These are phyloP conservation scores for Fusarium incarnatum DNA, from an alignment of 2,329 filamentous ascomycete genomes.

Conservation along the genomic window DNA sequence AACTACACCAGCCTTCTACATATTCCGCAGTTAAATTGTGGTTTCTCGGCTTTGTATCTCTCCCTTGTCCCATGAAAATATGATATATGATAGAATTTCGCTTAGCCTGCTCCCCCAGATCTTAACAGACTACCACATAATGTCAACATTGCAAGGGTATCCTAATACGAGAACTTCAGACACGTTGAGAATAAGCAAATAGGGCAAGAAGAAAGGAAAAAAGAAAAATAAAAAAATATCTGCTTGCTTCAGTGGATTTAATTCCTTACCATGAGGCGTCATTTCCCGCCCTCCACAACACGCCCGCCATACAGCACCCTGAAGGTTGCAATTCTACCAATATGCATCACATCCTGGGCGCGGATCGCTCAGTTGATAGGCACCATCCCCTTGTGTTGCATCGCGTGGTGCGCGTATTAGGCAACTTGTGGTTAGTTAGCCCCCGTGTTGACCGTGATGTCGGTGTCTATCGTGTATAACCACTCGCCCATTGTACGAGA, in stretches of 20 bases:
- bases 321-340: conserved; percentile 23
- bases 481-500: not conserved
- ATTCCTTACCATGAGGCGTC: conserved; percentile 11
- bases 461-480: conserved; percentile 5
- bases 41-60: conserved; percentile 6
- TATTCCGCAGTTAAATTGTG: conserved; percentile 18
- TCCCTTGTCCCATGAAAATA: conserved; percentile 20
- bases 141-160: conserved; percentile 32
- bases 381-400: conserved; percentile 39
- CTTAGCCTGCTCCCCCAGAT: conserved; percentile 17
- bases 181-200: not conserved
- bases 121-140: conserved; percentile 24
- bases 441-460: conserved; percentile 4
- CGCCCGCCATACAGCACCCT: conserved; percentile 23
- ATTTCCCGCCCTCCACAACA: conserved; percentile 27
- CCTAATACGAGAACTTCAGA: conserved; percentile 11
- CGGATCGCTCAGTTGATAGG: conserved; percentile 40
- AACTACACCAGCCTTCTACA: conserved; percentile 6
- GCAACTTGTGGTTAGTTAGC: conserved; percentile 8
- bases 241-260: not conserved
- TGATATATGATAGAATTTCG: conserved; percentile 34
- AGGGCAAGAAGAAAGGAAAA: not conserved
- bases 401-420: conserved; percentile 26
- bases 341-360: conserved; percentile 42
- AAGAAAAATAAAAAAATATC: conserved; percentile 1